Conservation (phyloP, 1,284 basidiomycete species). For the Sanguinoderma infundibulare region DNA sequence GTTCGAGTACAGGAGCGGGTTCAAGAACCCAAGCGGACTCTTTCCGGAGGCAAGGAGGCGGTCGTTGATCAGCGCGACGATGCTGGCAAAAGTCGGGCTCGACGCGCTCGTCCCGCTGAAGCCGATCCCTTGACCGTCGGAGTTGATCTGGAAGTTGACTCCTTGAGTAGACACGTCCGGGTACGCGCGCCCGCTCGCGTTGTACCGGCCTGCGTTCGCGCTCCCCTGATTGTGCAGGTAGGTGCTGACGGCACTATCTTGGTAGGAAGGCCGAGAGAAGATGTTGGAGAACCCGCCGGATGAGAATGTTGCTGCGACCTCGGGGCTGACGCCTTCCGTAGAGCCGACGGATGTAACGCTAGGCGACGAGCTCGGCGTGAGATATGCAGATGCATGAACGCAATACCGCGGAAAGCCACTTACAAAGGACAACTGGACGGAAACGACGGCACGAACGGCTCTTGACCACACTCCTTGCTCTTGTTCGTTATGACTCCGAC, state of each 20-base stretch:
- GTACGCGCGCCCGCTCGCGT: constrained; percentile 41
- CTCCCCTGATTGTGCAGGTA: constrained; percentile 5
- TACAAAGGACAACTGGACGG: constrained; percentile 60
- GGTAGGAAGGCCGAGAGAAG: constrained; percentile 19
- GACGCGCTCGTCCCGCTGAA: constrained; percentile 47
- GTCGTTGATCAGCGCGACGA: constrained; percentile 65
- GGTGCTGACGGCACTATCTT: constrained; percentile 9
- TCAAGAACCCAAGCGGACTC: constrained; percentile 61
- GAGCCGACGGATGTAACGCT: constrained; percentile 67
- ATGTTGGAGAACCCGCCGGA: constrained; percentile 40
- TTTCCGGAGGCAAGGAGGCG: constrained; percentile 54
- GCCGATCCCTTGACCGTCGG: constrained; percentile 46
- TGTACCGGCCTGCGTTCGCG: constrained; percentile 53
- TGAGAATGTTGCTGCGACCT: constrained; percentile 47
- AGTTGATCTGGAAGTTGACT: constrained; percentile 55
- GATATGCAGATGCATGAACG: not conserved
- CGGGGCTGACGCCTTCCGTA: constrained; percentile 49
- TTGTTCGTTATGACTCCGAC: constrained; percentile 57
- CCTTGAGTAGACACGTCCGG: constrained; percentile 25
- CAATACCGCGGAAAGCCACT: constrained; percentile 6
- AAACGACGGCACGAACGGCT: constrained; percentile 68
- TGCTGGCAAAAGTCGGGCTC: constrained; percentile 55
- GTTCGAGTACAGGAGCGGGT: constrained; percentile 53
- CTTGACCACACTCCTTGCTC: constrained; percentile 39
- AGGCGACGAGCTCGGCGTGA: constrained; percentile 25